Conservation (phyloP, 1,284 basidiomycete genomes). For the Erythrobasidium hasegawianum region DNA sequence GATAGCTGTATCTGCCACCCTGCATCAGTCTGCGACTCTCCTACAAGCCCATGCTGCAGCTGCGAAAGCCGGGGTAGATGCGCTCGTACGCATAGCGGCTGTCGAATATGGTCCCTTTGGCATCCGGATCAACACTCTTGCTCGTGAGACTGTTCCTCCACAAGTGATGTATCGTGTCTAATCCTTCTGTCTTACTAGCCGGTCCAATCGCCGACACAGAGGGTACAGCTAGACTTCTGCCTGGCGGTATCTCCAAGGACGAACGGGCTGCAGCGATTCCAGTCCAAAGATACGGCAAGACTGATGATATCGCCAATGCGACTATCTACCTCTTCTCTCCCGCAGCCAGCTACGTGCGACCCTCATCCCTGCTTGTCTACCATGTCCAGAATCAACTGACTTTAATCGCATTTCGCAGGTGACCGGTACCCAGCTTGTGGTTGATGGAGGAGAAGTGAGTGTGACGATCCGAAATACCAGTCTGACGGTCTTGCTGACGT, state of each 20-base stretch:
- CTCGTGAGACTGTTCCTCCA: conserved; percentile 43
- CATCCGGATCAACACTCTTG: conserved; percentile 76
- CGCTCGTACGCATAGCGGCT: conserved; percentile 74
- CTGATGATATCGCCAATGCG: conserved; percentile 73
- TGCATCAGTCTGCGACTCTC: conserved; percentile 69
- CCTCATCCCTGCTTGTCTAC: not conserved
- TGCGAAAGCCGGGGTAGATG: conserved; percentile 92
- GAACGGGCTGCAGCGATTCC: conserved; percentile 51
- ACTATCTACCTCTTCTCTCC: conserved; percentile 83
- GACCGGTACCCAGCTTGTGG: conserved; percentile 40
- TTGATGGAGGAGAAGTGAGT: conserved; percentile 41
- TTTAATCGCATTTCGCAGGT: conserved; percentile 15
- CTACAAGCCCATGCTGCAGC: conserved; percentile 91
- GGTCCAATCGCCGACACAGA: conserved; percentile 76
- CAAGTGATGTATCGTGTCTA: not conserved
- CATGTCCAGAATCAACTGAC: no score
- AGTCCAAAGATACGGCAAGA: conserved; percentile 63
- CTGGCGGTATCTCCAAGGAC: conserved; percentile 47
- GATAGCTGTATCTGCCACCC: conserved; percentile 82
- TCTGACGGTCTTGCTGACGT: not conserved
- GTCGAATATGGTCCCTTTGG: conserved; percentile 91
- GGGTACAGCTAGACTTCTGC: conserved; percentile 69
- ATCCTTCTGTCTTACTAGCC: conserved; percentile 34
- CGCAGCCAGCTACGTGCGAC: conserved; percentile 60
- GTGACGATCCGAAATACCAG: not conserved